phyloP scores from a whole-genome alignment of 2,329 filamentous ascomycete genomes.

The Pseudocercospora pini-densiflorae region DNA sequence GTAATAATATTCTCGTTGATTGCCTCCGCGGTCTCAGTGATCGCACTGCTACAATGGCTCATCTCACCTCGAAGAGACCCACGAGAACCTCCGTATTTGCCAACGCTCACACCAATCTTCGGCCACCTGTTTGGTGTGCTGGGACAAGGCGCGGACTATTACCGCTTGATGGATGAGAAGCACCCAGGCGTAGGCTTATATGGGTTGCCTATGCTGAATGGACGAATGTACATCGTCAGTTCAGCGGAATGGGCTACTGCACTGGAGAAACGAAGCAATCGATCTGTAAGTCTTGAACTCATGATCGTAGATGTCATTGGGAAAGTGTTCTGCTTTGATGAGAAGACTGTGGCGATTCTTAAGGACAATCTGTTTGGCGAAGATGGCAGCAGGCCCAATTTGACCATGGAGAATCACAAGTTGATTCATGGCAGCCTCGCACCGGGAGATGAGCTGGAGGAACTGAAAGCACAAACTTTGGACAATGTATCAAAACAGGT shows the following conservation, averaged over 20 bases:
- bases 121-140: conserved; percentile 55
- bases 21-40: background rate
- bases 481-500: conserved; percentile 1
- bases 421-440: conserved; percentile 7
- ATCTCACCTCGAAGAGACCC: conserved; percentile 21
- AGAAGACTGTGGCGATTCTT: conserved; percentile 37
- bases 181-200: conserved; percentile 28
- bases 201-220: conserved; percentile 51
- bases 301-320: conserved; percentile 47
- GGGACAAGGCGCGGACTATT: conserved; percentile 20
- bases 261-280: conserved; percentile 44
- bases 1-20: background rate
- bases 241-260: conserved; percentile 46
- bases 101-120: conserved; percentile 49
- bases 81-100: conserved; percentile 51
- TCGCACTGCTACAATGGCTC: background rate
- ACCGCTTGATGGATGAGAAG: conserved; percentile 3
- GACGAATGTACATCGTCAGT: conserved; percentile 52
- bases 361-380: conserved; percentile 25
- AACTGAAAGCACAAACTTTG: background rate
- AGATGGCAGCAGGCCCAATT: background rate
- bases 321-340: conserved; percentile 46
- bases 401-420: background rate
- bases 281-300: conserved; percentile 50
- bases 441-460: conserved; percentile 3